phyloP scores from a whole-genome alignment of 805 yeast species.

The Yarrowia divulgata region DNA sequence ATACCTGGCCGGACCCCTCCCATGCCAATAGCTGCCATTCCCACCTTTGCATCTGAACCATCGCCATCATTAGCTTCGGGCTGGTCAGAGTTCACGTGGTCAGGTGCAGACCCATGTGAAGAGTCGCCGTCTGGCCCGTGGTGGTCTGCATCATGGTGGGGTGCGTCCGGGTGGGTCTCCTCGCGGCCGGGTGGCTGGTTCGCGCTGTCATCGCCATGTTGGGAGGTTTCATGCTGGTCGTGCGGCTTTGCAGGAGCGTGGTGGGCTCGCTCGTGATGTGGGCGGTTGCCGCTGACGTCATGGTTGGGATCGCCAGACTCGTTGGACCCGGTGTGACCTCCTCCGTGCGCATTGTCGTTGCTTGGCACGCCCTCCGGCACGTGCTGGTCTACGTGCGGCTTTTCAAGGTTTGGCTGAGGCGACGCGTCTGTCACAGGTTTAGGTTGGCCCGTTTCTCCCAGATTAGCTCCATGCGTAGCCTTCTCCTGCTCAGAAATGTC shows the following conservation, averaged over 20 bases:
- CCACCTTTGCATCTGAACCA: slow-evolving; percentile 11
- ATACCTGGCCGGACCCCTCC: slow-evolving; percentile 1
- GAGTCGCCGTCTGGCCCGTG: slow-evolving; percentile 16
- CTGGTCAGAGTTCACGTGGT: slow-evolving; percentile 21
- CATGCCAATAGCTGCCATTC: slow-evolving; percentile 18
- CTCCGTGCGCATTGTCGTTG: background rate
- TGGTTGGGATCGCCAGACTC: background rate
- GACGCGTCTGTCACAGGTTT: slow-evolving; percentile 27
- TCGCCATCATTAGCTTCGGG: slow-evolving; percentile 14
- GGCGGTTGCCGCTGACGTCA: background rate
- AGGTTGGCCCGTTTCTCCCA: slow-evolving; percentile 19
- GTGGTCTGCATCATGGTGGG: background rate
- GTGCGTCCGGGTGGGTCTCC: slow-evolving; percentile 11
- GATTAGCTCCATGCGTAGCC: slow-evolving; percentile 3
- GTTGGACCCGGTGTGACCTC: background rate
- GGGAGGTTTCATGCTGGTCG: background rate
- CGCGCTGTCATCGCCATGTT: background rate
- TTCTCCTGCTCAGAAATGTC: slow-evolving; percentile 7
- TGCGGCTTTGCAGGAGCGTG: background rate
- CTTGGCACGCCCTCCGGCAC: slow-evolving; percentile 26
- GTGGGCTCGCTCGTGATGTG: background rate
- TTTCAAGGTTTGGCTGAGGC: background rate
- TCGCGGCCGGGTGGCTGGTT: slow-evolving; percentile 26
- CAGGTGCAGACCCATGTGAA: slow-evolving; percentile 18
- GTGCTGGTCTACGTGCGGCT: slow-evolving; percentile 9